phyloP scores from a whole-genome alignment of 768 basidiomycete species.

The Hygrophoropsis aurantiaca region DNA sequence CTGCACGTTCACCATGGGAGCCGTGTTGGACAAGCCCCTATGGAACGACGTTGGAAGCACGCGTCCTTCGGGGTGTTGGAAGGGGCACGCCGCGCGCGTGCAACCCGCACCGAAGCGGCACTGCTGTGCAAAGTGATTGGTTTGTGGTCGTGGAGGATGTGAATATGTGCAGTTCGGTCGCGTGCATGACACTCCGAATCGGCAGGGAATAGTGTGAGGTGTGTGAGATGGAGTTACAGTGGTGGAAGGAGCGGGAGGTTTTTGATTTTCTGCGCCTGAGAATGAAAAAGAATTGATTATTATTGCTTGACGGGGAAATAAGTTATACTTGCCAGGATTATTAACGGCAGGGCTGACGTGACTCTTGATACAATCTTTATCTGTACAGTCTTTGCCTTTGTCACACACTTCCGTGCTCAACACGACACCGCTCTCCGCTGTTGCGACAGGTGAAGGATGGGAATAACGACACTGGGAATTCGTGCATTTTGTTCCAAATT shows the following conservation, averaged over 20 bases:
- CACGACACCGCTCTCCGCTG: slow-evolving; percentile 91
- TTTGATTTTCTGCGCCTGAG: slow-evolving; percentile 29
- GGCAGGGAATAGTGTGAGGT: slow-evolving; percentile 47
- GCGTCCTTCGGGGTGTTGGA: slow-evolving; percentile 87
- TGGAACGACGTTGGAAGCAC: slow-evolving; percentile 81
- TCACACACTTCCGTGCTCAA: slow-evolving; percentile 93
- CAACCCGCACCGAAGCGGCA: slow-evolving; percentile 88
- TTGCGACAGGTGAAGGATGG: slow-evolving; percentile 97
- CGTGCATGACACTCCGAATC: slow-evolving; percentile 72
- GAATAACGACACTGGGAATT: slow-evolving; percentile 88
- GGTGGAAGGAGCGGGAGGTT: slow-evolving; percentile 33
- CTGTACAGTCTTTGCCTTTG: slow-evolving; percentile 83
- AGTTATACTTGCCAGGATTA: slow-evolving; percentile 56
- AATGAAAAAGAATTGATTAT: slow-evolving; percentile 9
- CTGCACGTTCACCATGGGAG: slow-evolving; percentile 60
- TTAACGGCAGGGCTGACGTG: slow-evolving; percentile 88
- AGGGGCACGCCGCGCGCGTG: slow-evolving; percentile 84
- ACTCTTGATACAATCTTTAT: slow-evolving; percentile 89
- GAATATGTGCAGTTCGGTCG: slow-evolving; percentile 66
- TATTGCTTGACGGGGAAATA: too few relatives aligned
- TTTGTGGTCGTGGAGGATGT: slow-evolving; percentile 52
- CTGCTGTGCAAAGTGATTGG: slow-evolving; percentile 43
- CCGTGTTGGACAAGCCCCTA: slow-evolving; percentile 63
- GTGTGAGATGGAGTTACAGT: slow-evolving; percentile 27
- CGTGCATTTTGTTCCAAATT: slow-evolving; percentile 88